Evolutionary conservation across 331 rosid genomes (phyloP).

Genomic region (Saraca asoca): DNA sequence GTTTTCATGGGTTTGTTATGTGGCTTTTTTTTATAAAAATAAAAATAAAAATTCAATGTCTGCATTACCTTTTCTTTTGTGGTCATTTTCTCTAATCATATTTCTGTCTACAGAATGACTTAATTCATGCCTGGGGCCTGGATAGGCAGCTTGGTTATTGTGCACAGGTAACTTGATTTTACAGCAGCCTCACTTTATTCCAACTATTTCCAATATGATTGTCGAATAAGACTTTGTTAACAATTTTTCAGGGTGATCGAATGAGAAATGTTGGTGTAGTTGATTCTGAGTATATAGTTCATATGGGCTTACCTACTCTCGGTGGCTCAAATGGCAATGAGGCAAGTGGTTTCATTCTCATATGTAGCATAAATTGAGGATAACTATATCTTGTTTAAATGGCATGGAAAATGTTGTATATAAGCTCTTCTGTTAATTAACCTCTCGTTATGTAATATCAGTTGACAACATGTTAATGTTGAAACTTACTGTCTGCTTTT

Average conservation of each 20-base stretch:
- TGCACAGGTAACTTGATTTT: constrained; percentile 66
- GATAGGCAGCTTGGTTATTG: constrained; percentile 91
- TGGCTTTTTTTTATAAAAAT: not conserved
- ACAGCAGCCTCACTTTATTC: constrained; percentile 10
- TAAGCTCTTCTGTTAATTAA: constrained; percentile 1
- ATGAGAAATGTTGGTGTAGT: constrained; percentile 75
- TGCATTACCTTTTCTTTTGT: constrained; percentile 12
- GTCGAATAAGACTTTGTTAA: constrained; percentile 16
- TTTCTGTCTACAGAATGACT: constrained; percentile 70
- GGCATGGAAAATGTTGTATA: too few relatives aligned
- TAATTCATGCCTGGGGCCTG: constrained; percentile 96
- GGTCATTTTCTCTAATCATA: constrained; percentile 13
- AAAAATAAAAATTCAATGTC: not conserved
- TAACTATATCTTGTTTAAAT: too few relatives aligned
- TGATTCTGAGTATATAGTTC: constrained; percentile 82
- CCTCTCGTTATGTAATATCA: too few relatives aligned
- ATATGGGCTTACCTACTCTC: constrained; percentile 89
- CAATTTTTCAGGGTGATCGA: constrained; percentile 74
- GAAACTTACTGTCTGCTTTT: not conserved
- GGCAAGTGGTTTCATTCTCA: too few relatives aligned
- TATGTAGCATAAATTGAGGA: too few relatives aligned
- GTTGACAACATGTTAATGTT: constrained; percentile 48
- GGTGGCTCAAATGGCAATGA: constrained; percentile 47
- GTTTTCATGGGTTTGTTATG: constrained; percentile 4
- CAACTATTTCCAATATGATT: constrained; percentile 21